Evolutionary conservation across 805 yeast species (phyloP), one percentile per base, ranked within the genome.

Genomic region (Candida morakotiae): DNA sequence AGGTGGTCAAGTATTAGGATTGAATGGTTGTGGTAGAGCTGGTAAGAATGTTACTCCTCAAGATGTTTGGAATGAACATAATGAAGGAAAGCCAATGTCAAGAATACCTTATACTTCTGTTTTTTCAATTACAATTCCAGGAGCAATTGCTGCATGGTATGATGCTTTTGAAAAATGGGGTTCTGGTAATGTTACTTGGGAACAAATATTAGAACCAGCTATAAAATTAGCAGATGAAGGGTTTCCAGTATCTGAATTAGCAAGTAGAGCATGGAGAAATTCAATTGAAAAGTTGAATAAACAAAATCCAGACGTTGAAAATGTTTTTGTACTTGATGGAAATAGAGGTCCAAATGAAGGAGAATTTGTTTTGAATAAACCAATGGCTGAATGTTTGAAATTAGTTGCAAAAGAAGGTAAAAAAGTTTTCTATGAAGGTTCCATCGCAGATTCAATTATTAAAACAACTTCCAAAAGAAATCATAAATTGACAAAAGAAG

Each of bases 101-200:
- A 68, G 87, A 49, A 62, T 83, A 21, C 77, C 77, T 0, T 49
- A 49, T 9, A 61, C 62, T 21, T 79, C 86, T 2, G 72, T 79
- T 3, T 77, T 76, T 40, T 60, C 82, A 0, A 75, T 81, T 6
- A 81, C 79, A 35, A 88, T 84, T 4, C 93, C 93, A 0, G 94
- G 94, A 4, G 81, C 87, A 1, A 70, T 83, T 33, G 86, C 87
- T 5, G 91, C 87, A 0, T 85, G 93, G 93, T 54, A 69, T 31
- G 93, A 84, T 55, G 74, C 86, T 2, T 60, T 73, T 26, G 79
- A 75, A 28, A 63, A 58, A 41, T 84, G 88, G 86, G 93, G 94
- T 1, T 77, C 84, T 19, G 83, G 84, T 2, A 75, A 75, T 6
- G 76, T 84, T 9, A 48, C 77, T 0, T 56, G 83, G 48, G 73